phyloP scores from a whole-genome alignment of 208 protist genomes.

The Naegleria gruberi region DNA sequence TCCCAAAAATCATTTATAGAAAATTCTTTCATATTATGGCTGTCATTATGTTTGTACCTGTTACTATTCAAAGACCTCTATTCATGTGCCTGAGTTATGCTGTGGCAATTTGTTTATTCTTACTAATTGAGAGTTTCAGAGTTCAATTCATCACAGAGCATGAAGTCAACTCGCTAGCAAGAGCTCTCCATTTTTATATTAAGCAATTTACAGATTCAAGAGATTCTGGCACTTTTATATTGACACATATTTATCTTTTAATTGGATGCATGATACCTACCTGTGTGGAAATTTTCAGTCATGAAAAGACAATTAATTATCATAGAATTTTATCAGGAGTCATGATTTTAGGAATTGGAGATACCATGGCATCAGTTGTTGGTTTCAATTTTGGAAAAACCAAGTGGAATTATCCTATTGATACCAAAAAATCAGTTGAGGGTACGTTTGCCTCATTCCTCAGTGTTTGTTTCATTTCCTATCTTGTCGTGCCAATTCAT shows the following conservation, averaged over 20 bases:
- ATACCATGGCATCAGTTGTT: not conserved
- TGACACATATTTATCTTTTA: constrained; percentile 15
- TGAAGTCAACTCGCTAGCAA: not conserved
- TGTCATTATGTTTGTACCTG: not conserved
- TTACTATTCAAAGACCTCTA: not conserved
- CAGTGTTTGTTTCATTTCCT: not conserved
- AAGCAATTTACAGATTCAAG: not conserved
- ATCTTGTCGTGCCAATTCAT: not conserved
- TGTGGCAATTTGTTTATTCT: not conserved
- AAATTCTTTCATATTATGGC: constrained; percentile 13
- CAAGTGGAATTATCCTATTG: not conserved
- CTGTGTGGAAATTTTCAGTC: not conserved
- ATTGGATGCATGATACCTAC: not conserved
- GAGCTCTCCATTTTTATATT: not conserved
- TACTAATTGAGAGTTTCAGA: not conserved
- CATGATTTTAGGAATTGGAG: not conserved
- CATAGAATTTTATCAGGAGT: not conserved
- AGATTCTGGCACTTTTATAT: not conserved
- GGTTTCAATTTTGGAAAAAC: constrained; percentile 2
- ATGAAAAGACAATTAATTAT: not conserved
- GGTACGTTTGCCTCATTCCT: not conserved
- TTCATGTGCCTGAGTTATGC: not conserved
- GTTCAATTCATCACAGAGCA: not conserved
- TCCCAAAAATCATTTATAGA: constrained; percentile 10
- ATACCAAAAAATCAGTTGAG: not conserved